A percentile compares a stretch with the other conserved stretches of the same genome.
Evolutionary conservation across 495 filamentous ascomycete genomes (phyloP).

Genomic region (Clohesyomyces aquaticus): DNA sequence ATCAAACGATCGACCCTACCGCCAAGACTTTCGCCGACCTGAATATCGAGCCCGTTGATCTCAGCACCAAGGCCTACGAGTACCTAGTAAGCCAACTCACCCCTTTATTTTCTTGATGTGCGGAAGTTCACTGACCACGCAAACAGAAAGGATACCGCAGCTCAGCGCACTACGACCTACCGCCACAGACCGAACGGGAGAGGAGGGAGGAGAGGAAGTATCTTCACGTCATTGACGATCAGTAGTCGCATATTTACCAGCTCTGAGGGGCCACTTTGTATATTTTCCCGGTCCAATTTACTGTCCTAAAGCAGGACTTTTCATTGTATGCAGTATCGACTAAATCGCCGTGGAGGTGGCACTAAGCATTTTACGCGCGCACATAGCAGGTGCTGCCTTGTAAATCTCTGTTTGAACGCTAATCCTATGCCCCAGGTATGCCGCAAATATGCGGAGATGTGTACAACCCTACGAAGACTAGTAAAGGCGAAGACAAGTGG

Average conservation of each 20-base stretch:
- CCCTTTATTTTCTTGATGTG: neutral
- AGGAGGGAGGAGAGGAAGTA: slow-evolving; percentile 95
- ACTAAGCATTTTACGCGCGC: too few species aligned
- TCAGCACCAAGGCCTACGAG: slow-evolving; percentile 81
- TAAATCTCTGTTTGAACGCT: too few species aligned
- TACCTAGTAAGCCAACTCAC: slow-evolving; percentile 74
- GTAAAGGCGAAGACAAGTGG: too few species aligned
- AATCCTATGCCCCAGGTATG: too few species aligned
- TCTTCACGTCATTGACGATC: slow-evolving; percentile 87
- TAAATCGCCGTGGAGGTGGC: slow-evolving; percentile 1
- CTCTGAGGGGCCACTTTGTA: neutral
- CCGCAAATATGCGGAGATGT: too few species aligned
- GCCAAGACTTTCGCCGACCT: slow-evolving; percentile 97
- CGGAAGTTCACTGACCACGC: slow-evolving; percentile 6
- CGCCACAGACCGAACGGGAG: slow-evolving; percentile 92
- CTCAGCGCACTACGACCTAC: slow-evolving; percentile 83
- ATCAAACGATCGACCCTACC: slow-evolving; percentile 85
- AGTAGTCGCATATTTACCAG: slow-evolving; percentile 53
- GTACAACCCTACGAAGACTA: too few species aligned
- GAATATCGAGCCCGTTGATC: slow-evolving; percentile 80
- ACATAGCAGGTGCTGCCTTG: too few species aligned
- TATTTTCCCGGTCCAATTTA: neutral
- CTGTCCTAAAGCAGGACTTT: too few species aligned
- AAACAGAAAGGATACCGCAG: slow-evolving; percentile 80
- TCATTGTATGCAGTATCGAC: slow-evolving; percentile 5